These are phyloP conservation scores for Royoungia palumana DNA, from an alignment of 768 basidiomycete genomes.

Conservation along the genomic window DNA sequence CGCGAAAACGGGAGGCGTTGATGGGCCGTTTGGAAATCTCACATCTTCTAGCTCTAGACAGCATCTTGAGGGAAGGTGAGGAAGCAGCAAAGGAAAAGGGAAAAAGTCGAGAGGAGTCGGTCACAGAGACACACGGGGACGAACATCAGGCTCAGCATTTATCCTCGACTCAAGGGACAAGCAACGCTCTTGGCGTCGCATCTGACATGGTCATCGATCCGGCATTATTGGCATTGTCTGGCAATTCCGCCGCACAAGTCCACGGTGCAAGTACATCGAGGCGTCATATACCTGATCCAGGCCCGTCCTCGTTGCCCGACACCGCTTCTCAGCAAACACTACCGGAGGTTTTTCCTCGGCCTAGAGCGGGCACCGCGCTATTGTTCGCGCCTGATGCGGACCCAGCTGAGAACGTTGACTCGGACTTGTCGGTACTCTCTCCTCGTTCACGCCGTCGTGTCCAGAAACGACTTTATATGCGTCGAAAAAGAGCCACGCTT, in stretches of 20 bases:
- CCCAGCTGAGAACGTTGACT: background rate
- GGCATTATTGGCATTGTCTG: slow-evolving; percentile 25
- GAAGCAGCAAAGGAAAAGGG: slow-evolving; percentile 13
- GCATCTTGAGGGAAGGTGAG: slow-evolving; percentile 32
- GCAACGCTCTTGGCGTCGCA: background rate
- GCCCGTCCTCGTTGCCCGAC: background rate
- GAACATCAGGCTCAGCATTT: background rate
- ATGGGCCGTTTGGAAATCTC: slow-evolving; percentile 27
- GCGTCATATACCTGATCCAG: background rate
- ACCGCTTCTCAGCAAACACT: background rate
- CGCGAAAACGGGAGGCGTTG: slow-evolving; percentile 22
- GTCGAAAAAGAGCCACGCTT: slow-evolving; percentile 57
- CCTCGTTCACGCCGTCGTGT: slow-evolving; percentile 53
- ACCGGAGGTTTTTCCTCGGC: background rate
- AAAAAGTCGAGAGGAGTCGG: slow-evolving; percentile 11
- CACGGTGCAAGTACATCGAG: background rate
- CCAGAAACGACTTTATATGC: slow-evolving; percentile 68
- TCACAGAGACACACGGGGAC: background rate
- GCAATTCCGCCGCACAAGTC: background rate
- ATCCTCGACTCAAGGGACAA: slow-evolving; percentile 2
- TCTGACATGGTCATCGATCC: slow-evolving; percentile 31
- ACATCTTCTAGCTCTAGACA: slow-evolving; percentile 36
- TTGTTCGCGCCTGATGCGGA: background rate
- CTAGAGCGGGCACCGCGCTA: background rate
- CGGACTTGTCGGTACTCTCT: slow-evolving; percentile 33